Evolutionary conservation across 2,329 filamentous ascomycete genomes (phyloP).

Genomic region (Anthostomella pinea): DNA sequence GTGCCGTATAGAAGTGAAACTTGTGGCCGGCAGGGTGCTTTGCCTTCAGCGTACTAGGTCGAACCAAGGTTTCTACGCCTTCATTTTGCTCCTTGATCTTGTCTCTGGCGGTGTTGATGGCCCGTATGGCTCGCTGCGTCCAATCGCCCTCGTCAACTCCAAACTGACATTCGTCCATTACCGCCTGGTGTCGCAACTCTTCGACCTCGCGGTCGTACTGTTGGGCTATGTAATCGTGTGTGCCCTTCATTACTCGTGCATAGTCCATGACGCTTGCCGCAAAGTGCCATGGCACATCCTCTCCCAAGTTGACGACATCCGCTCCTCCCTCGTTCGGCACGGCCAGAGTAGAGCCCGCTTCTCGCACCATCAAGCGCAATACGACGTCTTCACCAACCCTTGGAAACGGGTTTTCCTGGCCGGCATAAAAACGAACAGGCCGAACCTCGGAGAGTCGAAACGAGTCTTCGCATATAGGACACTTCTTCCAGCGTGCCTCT

Average conservation of each 20-base stretch:
- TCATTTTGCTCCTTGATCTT: constrained; percentile 53
- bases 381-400: constrained; percentile 86
- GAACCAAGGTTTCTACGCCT: constrained; percentile 25
- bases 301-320: constrained; percentile 64
- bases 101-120: constrained; percentile 73
- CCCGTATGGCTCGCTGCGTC: constrained; percentile 78
- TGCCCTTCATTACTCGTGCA: constrained; percentile 91
- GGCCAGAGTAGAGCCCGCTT: constrained; percentile 78
- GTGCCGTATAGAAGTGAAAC: constrained; percentile 86
- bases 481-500: constrained; percentile 84
- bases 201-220: constrained; percentile 79
- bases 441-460: constrained; percentile 89
- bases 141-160: constrained; percentile 85
- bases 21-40: constrained; percentile 41
- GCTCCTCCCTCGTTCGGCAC: constrained; percentile 77
- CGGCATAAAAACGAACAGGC: constrained; percentile 86
- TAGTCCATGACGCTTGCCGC: constrained; percentile 93
- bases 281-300: constrained; percentile 92
- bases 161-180: constrained; percentile 88
- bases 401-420: constrained; percentile 79
- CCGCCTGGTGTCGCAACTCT: constrained; percentile 71
- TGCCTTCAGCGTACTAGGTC: constrained; percentile 21
- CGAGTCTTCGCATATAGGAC: constrained; percentile 90
- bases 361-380: constrained; percentile 78
- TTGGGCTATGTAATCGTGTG: constrained; percentile 77